phyloP scores from a whole-genome alignment of 2,329 filamentous ascomycete genomes.

The Venturia carpophila region DNA sequence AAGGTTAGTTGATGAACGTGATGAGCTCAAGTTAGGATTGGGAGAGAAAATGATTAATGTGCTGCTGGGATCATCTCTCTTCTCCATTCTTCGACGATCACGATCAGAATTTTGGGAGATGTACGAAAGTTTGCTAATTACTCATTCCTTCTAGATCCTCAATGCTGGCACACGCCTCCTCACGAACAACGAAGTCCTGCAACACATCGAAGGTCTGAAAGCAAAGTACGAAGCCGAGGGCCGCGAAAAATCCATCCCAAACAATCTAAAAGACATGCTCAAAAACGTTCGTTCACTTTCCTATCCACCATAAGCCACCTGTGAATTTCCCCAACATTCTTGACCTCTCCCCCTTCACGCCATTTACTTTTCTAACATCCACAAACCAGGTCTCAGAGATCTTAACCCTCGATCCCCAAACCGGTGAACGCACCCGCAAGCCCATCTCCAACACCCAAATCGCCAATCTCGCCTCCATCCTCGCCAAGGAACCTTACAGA shows the following conservation, averaged over 20 bases:
- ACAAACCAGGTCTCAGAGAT: background rate
- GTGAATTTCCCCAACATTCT: background rate
- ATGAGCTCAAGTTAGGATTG: background rate
- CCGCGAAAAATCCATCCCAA: background rate
- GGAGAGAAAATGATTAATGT: background rate
- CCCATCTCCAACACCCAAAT: slow-evolving; percentile 8
- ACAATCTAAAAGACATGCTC: slow-evolving; percentile 7
- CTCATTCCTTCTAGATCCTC: slow-evolving; percentile 29
- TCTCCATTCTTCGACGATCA: no score
- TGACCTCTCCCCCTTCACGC: background rate
- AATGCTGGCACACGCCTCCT: slow-evolving; percentile 39
- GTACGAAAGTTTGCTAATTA: background rate
- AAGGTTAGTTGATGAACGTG: background rate
- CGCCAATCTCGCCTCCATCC: slow-evolving; percentile 2
- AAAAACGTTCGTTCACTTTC: slow-evolving; percentile 3
- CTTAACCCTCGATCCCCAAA: background rate
- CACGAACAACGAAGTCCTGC: slow-evolving; percentile 38
- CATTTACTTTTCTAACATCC: background rate
- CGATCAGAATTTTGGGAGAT: background rate
- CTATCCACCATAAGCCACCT: background rate
- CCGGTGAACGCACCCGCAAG: background rate
- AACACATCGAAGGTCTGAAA: slow-evolving; percentile 29
- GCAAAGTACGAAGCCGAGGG: slow-evolving; percentile 3
- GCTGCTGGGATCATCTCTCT: background rate
- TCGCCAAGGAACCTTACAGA: slow-evolving; percentile 1